Evolutionary conservation across 2,329 filamentous ascomycete genomes (phyloP), one percentile per base, ranked within the genome.

Genomic region (Fusarium sp.): DNA sequence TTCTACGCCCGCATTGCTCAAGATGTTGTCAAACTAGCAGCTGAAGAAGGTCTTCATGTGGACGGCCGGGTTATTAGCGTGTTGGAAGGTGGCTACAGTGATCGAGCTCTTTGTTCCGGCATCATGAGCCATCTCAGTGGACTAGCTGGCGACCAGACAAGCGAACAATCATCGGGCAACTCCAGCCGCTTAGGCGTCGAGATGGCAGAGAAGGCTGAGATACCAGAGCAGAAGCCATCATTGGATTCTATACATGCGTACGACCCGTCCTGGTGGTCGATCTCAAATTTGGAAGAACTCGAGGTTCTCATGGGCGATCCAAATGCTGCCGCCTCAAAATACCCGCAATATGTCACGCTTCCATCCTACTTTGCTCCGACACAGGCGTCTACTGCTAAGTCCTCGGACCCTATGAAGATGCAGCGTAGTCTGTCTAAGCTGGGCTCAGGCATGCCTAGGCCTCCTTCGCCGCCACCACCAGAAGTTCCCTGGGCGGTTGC

Each of bases 41-140:
- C 92, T 42, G 94, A 98, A 77, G 90, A 93, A 73, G 92, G 87
- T 3, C 87, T 93, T 3, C 87, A 88, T 29, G 92, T 93, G 3
- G 91, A 97, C 27, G 95, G 95, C 4, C 88, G 96, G 46, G 86
- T 98, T 24, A 91, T 99, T 76, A 98, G 95, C 78, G 94, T 98
- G 4, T 86, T 99, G 24, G 96, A 99, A 80, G 96, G 96, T 32
- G 96, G 96, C 1, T 99, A 99, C 77, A 98, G 94, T 77, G 93
- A 99, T 80, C 89, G 94, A 62, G 96, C 96, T 11, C 82, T 99
- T 51, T 91, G 88, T 55, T 97, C 94, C 34, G 96, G 96, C 46
- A 91, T 98, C 5, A 82, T 98, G 61, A 97, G 94, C 78, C 96
- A 99, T 79, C 79, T 99, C 20, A 93, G 92, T 72, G 96, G 95